A percentile compares a stretch with the other conserved stretches of the same genome.
Conservation (phyloP, 257 asterid species). For the Penstemon davidsonii region DNA sequence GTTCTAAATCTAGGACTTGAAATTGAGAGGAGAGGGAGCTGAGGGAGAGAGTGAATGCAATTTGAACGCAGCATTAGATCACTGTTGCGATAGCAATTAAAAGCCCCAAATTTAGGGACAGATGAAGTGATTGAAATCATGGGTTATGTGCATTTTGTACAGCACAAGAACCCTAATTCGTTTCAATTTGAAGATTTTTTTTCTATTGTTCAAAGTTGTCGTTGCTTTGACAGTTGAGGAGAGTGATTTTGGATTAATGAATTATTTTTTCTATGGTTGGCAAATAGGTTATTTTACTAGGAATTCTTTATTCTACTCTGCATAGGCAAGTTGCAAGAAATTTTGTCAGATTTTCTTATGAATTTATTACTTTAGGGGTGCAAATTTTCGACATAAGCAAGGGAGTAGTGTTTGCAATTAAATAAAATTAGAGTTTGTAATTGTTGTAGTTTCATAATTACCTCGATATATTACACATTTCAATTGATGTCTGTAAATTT, state of each 20-base stretch:
- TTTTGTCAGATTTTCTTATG: neutral
- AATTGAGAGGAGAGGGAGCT: conserved; percentile 41
- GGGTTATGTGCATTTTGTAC: conserved; percentile 49
- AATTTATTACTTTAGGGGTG: no score
- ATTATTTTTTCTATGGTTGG: conserved; percentile 23
- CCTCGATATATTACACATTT: no score
- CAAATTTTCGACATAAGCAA: no score
- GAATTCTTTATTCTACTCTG: conserved; percentile 8
- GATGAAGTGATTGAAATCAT: conserved; percentile 45
- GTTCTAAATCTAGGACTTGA: conserved; percentile 44
- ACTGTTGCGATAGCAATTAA: conserved; percentile 22
- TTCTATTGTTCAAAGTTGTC: conserved; percentile 4
- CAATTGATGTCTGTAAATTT: no score
- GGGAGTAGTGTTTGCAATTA: no score
- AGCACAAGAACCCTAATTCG: conserved; percentile 42
- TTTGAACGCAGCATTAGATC: conserved; percentile 72
- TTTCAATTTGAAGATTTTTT: conserved; percentile 9
- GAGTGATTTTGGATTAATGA: neutral
- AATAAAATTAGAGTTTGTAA: no score
- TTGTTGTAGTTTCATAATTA: no score
- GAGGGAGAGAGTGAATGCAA: conserved; percentile 54
- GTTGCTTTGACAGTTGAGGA: no score
- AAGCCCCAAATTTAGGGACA: conserved; percentile 42
- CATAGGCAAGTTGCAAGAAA: conserved; percentile 23
- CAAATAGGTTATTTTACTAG: conserved; percentile 8